These are phyloP conservation scores for Heliamphora exappendiculata DNA, from an alignment of 148 eudicot species.

Conservation along the genomic window DNA sequence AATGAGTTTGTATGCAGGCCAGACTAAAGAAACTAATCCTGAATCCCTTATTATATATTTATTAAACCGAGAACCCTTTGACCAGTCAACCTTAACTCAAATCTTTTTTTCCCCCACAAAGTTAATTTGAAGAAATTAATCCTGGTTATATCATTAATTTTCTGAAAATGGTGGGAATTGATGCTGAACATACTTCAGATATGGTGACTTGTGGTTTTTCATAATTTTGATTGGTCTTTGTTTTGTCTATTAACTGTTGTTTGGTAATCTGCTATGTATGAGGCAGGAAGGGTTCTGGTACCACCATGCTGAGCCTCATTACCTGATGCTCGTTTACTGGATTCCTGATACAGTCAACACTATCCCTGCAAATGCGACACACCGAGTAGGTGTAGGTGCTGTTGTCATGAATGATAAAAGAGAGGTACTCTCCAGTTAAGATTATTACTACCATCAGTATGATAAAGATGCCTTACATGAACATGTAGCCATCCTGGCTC, in stretches of 20 bases:
- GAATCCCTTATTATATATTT: neutral
- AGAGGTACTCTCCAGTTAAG: slow-evolving; percentile 41
- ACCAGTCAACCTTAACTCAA: neutral
- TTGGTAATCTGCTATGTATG: slow-evolving; percentile 13
- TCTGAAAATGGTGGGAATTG: neutral
- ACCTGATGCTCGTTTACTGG: slow-evolving; percentile 84
- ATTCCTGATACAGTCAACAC: slow-evolving; percentile 53
- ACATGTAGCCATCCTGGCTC: neutral
- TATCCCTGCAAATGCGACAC: slow-evolving; percentile 79
- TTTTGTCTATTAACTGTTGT: neutral
- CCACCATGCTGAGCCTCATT: slow-evolving; percentile 79
- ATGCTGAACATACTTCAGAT: neutral
- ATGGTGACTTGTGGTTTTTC: neutral
- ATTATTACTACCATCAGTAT: neutral
- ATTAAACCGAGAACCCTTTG: neutral
- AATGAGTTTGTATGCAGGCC: neutral
- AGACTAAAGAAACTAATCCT: neutral
- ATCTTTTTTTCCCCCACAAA: neutral
- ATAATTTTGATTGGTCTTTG: neutral
- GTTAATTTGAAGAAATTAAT: neutral
- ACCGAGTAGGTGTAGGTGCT: slow-evolving; percentile 72
- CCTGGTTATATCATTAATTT: neutral
- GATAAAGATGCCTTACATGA: neutral
- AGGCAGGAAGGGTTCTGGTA: slow-evolving; percentile 75
- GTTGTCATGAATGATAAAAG: slow-evolving; percentile 56